phyloP scores from a whole-genome alignment of 1,284 basidiomycete genomes.

The Cutaneotrichosporon cavernicola region DNA sequence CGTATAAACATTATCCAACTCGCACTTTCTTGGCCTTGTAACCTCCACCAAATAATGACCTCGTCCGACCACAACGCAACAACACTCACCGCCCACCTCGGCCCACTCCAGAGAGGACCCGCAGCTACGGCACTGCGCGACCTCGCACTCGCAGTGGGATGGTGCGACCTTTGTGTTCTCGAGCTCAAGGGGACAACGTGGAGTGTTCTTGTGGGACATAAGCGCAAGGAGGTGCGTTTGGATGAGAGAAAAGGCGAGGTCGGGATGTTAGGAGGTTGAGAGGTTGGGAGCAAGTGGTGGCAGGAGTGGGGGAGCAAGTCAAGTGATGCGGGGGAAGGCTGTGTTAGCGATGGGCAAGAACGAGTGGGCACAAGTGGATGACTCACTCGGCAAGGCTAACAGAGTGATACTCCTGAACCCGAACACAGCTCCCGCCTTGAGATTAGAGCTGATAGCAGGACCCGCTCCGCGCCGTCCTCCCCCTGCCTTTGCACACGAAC shows the following conservation, averaged over 20 bases:
- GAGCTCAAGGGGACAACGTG: constrained; percentile 35
- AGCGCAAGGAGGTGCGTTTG: constrained; percentile 39
- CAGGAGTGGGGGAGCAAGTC: not conserved
- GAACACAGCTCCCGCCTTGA: not conserved
- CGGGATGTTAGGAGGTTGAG: too few species aligned
- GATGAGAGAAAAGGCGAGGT: not conserved
- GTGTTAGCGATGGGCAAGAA: not conserved
- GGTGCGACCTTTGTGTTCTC: constrained; percentile 44
- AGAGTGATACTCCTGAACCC: not conserved
- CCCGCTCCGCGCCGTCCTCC: constrained; percentile 47
- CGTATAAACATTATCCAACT: constrained; percentile 1
- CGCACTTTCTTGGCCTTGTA: not conserved
- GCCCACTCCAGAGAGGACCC: constrained; percentile 46
- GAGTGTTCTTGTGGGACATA: constrained; percentile 47
- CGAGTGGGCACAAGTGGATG: not conserved
- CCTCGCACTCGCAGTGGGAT: constrained; percentile 52
- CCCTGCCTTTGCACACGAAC: constrained; percentile 49
- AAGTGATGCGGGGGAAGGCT: too few species aligned
- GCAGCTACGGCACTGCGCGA: constrained; percentile 47
- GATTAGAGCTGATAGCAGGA: constrained; percentile 37
- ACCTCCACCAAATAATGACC: not conserved
- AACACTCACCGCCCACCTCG: constrained; percentile 12
- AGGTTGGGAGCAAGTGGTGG: not conserved
- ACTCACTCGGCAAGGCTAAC: not conserved
- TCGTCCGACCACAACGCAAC: not conserved